A percentile compares a stretch with the other conserved stretches of the same genome.
phyloP scores from a whole-genome alignment of 2,329 filamentous ascomycete genomes.

The Colletotrichum karsti region DNA sequence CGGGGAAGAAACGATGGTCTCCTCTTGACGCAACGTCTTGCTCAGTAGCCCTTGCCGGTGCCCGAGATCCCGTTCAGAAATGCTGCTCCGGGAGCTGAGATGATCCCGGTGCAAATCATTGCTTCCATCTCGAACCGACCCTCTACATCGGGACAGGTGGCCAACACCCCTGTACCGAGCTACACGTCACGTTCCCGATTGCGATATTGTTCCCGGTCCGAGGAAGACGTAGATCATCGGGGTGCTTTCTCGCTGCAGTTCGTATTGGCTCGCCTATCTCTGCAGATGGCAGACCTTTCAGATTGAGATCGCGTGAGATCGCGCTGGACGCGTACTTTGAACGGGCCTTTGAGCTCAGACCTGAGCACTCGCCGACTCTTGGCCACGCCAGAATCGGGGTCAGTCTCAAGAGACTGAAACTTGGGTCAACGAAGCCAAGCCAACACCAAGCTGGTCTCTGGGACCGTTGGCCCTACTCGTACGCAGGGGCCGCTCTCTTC shows the following conservation, averaged over 20 bases:
- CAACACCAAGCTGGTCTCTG: not conserved
- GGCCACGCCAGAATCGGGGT: not conserved
- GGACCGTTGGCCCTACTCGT: not conserved
- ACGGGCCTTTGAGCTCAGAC: not conserved
- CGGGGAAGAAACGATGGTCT: not conserved
- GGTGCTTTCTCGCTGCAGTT: not conserved
- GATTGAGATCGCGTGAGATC: not conserved
- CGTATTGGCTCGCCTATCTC: not conserved
- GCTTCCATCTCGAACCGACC: not conserved
- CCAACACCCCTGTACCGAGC: not conserved
- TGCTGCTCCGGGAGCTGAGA: not conserved
- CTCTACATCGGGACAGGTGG: not conserved
- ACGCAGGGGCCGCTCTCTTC: not conserved
- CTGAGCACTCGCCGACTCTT: not conserved
- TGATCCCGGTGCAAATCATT: conserved; percentile 12
- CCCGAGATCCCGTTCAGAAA: not conserved
- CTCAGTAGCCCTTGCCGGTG: not conserved
- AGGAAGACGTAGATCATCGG: not conserved
- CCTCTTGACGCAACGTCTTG: not conserved
- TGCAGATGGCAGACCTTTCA: not conserved
- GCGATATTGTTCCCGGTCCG: not conserved
- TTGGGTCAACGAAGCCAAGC: not conserved
- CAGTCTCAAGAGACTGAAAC: not conserved
- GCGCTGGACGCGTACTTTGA: not conserved
- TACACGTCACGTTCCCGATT: not conserved